Conservation (phyloP, 441 rosid species). For the Dalechampia spathulata region DNA sequence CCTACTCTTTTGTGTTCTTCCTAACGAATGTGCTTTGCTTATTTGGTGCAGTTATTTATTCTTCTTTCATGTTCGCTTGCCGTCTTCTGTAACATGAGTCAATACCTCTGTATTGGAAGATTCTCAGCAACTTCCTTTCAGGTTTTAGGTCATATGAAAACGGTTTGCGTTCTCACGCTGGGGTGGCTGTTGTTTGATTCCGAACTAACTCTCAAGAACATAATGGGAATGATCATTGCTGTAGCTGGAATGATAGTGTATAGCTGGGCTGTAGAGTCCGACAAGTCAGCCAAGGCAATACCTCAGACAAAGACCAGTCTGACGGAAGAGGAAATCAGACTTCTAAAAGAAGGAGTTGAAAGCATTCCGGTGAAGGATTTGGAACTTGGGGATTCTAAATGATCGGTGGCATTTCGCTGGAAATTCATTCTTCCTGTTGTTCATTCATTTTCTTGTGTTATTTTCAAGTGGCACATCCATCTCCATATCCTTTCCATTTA, state of each 20-base stretch:
- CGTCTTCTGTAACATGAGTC: conserved; percentile 89
- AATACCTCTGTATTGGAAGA: conserved; percentile 88
- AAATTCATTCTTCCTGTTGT: conserved; percentile 2
- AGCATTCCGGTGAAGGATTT: conserved; percentile 47
- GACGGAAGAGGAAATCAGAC: conserved; percentile 81
- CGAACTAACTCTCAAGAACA: conserved; percentile 64
- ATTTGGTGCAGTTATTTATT: conserved; percentile 50
- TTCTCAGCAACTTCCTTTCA: conserved; percentile 89
- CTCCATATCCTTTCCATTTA: no score
- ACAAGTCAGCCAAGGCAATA: conserved; percentile 41
- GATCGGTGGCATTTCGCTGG: conserved; percentile 20
- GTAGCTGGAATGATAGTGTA: conserved; percentile 76
- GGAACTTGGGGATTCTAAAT: conserved; percentile 64
- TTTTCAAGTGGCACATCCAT: no score
- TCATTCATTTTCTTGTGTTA: background rate
- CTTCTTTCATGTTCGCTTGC: conserved; percentile 70
- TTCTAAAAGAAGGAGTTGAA: conserved; percentile 69
- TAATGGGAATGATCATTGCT: conserved; percentile 70
- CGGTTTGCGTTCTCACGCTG: conserved; percentile 67
- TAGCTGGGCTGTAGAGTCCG: conserved; percentile 80
- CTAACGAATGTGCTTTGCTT: no score
- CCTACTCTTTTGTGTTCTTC: no score
- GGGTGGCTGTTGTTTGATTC: conserved; percentile 90
- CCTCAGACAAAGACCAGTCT: conserved; percentile 45
- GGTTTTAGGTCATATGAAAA: conserved; percentile 92